phyloP scores from a whole-genome alignment of 164 flowering plant genomes.

The Tetrastigma voinierianum region DNA sequence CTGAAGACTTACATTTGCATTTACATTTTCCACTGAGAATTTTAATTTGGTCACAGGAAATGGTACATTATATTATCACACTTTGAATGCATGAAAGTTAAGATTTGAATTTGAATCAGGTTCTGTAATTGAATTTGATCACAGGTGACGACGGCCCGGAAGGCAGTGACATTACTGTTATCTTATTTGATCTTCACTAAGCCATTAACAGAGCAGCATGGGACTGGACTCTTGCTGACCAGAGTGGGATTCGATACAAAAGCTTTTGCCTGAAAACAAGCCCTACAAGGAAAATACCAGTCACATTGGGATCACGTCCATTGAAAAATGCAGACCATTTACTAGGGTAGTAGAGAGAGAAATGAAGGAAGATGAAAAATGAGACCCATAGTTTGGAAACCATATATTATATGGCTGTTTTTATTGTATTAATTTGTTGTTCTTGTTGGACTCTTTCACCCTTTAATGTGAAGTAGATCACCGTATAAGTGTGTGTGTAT shows the following conservation, averaged over 20 bases:
- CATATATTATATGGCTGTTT: neutral
- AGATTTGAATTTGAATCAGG: neutral
- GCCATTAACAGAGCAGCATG: slow-evolving; percentile 91
- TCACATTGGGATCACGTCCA: slow-evolving; percentile 7
- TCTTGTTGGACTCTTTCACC: neutral
- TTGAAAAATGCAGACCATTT: slow-evolving; percentile 1
- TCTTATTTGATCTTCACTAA: slow-evolving; percentile 92
- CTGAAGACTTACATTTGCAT: no score
- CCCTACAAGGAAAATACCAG: slow-evolving; percentile 21
- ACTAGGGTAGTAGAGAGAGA: slow-evolving; percentile 13
- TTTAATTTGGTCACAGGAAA: no score
- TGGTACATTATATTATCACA: no score
- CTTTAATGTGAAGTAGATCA: neutral
- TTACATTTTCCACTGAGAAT: no score
- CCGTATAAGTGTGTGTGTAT: no score
- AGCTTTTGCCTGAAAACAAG: slow-evolving; percentile 67
- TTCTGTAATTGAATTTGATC: neutral
- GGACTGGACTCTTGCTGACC: slow-evolving; percentile 74
- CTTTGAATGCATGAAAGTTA: no score
- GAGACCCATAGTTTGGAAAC: slow-evolving; percentile 43
- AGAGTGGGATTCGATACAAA: slow-evolving; percentile 86
- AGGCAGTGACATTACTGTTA: slow-evolving; percentile 80
- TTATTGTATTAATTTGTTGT: neutral
- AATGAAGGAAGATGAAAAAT: slow-evolving; percentile 36
- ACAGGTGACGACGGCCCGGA: slow-evolving; percentile 90